Evolutionary conservation across 2,329 filamentous ascomycete species (phyloP), one percentile per base, ranked within the genome.

Genomic region (Didymella sp.): DNA sequence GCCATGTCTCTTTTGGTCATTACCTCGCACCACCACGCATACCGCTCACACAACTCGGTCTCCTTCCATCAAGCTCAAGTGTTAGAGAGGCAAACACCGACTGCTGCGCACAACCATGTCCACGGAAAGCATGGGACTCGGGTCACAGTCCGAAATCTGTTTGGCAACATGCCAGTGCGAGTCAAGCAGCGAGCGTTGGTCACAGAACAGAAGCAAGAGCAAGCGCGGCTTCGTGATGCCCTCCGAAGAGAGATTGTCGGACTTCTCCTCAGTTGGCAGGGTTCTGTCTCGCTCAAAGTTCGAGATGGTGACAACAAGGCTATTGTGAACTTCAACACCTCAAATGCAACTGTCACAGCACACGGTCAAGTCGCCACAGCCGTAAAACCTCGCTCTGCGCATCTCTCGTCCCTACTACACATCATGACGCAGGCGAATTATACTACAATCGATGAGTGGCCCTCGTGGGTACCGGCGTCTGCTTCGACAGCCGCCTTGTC

Each of bases 101-200:
- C 86, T 5, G 79, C 82, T 11, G 74, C 81, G 7, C 83, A 87
- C 45, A 84, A 90, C 42, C 79, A 82, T 44, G 66, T 81, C 8
- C 78, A 76, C 31, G 83, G 82, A 53, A 73, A 79, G 19, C 86
- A 91, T 77, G 94, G 94, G 4, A 96, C 93, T 0, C 84, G 86
- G 25, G 87, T 94, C 2, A 83, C 83, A 0, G 89, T 96, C 6
- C 85, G 88, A 53, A 88, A 96, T 72, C 79, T 97, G 1, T 98
- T 97, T 76, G 92, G 93, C 0, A 89, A 88, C 56, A 91, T 97
- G 85, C 92, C 94, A 0, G 94, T 97, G 12, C 87, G 94, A 13
- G 88, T 96, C 24, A 96, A 95, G 72, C 90, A 92, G 66, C 85
- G 92, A 60, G 85, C 85, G 0, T 64, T 86, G 3, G 77, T 61